A percentile compares a stretch with the other conserved stretches of the same genome.
These are phyloP conservation scores for Colletotrichum trifolii DNA, from an alignment of 2,329 filamentous ascomycete genomes.

Conservation along the genomic window DNA sequence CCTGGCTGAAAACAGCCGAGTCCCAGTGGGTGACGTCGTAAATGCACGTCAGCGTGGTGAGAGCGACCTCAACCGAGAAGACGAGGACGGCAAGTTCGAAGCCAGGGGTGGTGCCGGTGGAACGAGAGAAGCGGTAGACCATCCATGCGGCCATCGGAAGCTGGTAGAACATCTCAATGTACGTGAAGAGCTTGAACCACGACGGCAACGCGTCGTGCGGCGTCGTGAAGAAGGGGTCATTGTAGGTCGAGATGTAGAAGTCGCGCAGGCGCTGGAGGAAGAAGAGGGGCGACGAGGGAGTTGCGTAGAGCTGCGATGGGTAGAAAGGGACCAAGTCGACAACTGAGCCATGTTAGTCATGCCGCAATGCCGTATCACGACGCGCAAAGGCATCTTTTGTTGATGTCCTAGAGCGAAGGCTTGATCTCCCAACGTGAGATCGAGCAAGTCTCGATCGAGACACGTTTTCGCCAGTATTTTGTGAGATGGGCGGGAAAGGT, in stretches of 20 bases:
- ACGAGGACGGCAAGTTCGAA: slow-evolving; percentile 63
- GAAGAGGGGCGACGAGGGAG: slow-evolving; percentile 57
- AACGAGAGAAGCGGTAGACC: slow-evolving; percentile 50
- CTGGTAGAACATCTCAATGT: slow-evolving; percentile 61
- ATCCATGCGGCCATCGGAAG: slow-evolving; percentile 63
- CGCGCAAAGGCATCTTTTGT: not conserved
- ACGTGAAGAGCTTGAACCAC: slow-evolving; percentile 64
- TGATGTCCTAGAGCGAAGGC: not conserved
- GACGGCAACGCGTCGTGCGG: slow-evolving; percentile 48
- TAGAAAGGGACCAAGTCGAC: slow-evolving; percentile 67
- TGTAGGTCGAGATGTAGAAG: slow-evolving; percentile 59
- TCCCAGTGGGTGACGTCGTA: slow-evolving; percentile 63
- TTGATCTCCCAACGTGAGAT: not conserved
- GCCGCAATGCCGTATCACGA: not conserved
- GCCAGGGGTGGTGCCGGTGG: slow-evolving; percentile 44
- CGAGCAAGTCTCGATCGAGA: no score
- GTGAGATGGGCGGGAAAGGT: not conserved
- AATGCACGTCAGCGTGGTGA: slow-evolving; percentile 64
- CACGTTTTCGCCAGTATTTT: not conserved
- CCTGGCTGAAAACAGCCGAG: slow-evolving; percentile 52
- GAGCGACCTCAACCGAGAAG: slow-evolving; percentile 62
- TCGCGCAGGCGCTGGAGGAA: slow-evolving; percentile 57
- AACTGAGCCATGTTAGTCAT: slow-evolving; percentile 48
- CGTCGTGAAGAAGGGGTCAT: slow-evolving; percentile 63
- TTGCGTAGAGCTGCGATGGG: slow-evolving; percentile 57